Conservation (phyloP, 306 rosid genomes). For the Lathyrus oleraceus region DNA sequence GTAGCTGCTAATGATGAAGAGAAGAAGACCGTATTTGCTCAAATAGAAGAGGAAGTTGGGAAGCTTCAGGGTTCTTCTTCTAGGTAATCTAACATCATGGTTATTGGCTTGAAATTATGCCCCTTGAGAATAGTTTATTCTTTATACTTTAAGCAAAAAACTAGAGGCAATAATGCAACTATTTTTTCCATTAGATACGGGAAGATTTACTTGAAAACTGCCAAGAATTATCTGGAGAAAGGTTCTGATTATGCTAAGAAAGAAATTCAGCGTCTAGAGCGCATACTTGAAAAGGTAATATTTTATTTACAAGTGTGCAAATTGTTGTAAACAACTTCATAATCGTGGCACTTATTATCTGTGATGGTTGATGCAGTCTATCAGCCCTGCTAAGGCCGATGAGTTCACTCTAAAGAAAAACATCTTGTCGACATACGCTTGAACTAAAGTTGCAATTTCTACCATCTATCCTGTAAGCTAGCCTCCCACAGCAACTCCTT, state of each 20-base stretch:
- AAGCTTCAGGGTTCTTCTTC: constrained; percentile 78
- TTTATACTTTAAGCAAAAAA: not conserved
- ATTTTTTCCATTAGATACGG: constrained; percentile 54
- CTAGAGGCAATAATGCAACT: constrained; percentile 7
- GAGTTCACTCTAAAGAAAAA: constrained; percentile 86
- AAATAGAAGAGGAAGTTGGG: constrained; percentile 72
- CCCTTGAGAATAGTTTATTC: not conserved
- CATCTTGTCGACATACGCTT: constrained; percentile 59
- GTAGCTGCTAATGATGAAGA: constrained; percentile 66
- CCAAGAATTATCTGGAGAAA: constrained; percentile 66
- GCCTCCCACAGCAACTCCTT: constrained; percentile 11
- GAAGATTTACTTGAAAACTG: constrained; percentile 83
- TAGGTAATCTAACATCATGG: constrained; percentile 51
- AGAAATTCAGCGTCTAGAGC: constrained; percentile 79
- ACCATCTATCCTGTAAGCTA: constrained; percentile 3
- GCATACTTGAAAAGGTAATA: constrained; percentile 82
- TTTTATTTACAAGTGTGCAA: not conserved
- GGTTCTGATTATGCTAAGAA: constrained; percentile 88
- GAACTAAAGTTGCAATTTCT: constrained; percentile 4
- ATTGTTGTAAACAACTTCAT: not conserved
- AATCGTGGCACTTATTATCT: not conserved
- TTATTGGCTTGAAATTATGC: not conserved
- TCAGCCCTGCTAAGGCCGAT: constrained; percentile 87
- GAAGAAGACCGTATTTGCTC: constrained; percentile 59
- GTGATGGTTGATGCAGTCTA: constrained; percentile 55